phyloP scores from a whole-genome alignment of 768 basidiomycete genomes.

The Tylopilus subfusipes region DNA sequence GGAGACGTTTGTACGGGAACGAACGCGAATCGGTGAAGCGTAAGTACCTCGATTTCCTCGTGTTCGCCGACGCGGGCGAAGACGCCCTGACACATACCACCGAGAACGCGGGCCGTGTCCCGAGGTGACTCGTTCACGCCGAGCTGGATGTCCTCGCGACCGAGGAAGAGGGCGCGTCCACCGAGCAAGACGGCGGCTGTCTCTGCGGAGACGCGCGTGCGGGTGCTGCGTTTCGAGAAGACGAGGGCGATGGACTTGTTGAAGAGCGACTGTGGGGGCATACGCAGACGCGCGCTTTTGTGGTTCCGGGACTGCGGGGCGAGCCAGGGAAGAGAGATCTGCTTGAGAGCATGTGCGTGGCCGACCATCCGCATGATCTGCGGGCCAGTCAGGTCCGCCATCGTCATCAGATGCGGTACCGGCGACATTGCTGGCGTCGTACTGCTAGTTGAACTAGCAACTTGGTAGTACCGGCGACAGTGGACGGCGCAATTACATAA shows the following conservation, averaged over 20 bases:
- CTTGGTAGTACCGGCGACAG: too few relatives aligned
- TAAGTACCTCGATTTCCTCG: slow-evolving; percentile 89
- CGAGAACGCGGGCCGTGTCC: slow-evolving; percentile 85
- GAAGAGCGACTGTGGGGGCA: slow-evolving; percentile 73
- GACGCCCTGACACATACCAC: slow-evolving; percentile 94
- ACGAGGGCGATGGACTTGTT: slow-evolving; percentile 85
- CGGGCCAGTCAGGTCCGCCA: slow-evolving; percentile 78
- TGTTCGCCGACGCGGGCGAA: slow-evolving; percentile 96
- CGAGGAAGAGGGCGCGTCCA: slow-evolving; percentile 87
- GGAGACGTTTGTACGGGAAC: neutral
- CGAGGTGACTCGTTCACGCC: slow-evolving; percentile 89
- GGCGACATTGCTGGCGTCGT: slow-evolving; percentile 18
- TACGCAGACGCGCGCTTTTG: slow-evolving; percentile 40
- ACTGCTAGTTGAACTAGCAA: too few relatives aligned
- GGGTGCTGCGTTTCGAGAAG: slow-evolving; percentile 91
- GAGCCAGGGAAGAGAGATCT: slow-evolving; percentile 63
- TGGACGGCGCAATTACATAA: too few relatives aligned
- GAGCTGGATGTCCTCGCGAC: slow-evolving; percentile 86
- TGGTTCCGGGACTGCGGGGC: slow-evolving; percentile 40
- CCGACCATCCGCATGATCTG: slow-evolving; percentile 67
- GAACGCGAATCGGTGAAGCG: slow-evolving; percentile 18
- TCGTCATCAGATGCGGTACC: slow-evolving; percentile 75
- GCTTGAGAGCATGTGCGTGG: slow-evolving; percentile 65
- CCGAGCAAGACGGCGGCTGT: slow-evolving; percentile 77
- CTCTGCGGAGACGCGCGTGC: slow-evolving; percentile 87